A percentile compares a stretch with the other conserved stretches of the same genome.
phyloP scores from a whole-genome alignment of 2,329 filamentous ascomycete genomes.

The Aureobasidium sp. region DNA sequence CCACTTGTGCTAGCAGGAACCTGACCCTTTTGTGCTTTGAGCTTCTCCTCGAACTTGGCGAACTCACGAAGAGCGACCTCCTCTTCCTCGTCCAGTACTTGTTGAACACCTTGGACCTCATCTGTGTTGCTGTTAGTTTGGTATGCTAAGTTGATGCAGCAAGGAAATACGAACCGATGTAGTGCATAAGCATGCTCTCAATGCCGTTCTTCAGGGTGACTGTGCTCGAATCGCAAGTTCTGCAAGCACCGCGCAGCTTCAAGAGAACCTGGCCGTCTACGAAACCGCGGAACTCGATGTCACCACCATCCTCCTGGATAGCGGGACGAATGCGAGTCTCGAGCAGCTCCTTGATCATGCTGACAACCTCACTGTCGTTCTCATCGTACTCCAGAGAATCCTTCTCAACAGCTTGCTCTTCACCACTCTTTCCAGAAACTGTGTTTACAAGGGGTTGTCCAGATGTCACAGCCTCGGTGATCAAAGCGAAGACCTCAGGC shows the following conservation, averaged over 20 bases:
- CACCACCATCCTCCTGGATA: constrained; percentile 95
- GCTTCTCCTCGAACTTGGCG: constrained; percentile 86
- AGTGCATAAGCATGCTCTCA: constrained; percentile 82
- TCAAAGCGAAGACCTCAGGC: constrained; percentile 88
- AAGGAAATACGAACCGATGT: constrained; percentile 8
- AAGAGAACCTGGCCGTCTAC: constrained; percentile 55
- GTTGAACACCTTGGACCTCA: constrained; percentile 86
- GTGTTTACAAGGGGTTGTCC: constrained; percentile 74
- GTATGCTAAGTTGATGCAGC: neutral
- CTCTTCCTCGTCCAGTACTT: constrained; percentile 86
- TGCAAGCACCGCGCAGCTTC: constrained; percentile 85
- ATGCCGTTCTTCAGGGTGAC: constrained; percentile 97
- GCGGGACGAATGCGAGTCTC: constrained; percentile 91
- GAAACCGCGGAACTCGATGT: constrained; percentile 93
- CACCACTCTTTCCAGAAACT: constrained; percentile 49
- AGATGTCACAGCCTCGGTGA: constrained; percentile 82
- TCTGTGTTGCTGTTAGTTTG: constrained; percentile 36
- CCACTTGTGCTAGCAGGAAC: constrained; percentile 41
- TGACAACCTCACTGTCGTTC: constrained; percentile 85
- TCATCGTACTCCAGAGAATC: constrained; percentile 79
- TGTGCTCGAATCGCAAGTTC: constrained; percentile 94
- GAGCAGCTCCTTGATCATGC: constrained; percentile 97
- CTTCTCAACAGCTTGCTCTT: constrained; percentile 36
- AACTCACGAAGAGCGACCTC: constrained; percentile 82
- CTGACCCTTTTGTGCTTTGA: constrained; percentile 50